These are phyloP conservation scores for Saccharomyces hybrid DNA, from an alignment of 1,139 yeast species.

Conservation along the genomic window DNA sequence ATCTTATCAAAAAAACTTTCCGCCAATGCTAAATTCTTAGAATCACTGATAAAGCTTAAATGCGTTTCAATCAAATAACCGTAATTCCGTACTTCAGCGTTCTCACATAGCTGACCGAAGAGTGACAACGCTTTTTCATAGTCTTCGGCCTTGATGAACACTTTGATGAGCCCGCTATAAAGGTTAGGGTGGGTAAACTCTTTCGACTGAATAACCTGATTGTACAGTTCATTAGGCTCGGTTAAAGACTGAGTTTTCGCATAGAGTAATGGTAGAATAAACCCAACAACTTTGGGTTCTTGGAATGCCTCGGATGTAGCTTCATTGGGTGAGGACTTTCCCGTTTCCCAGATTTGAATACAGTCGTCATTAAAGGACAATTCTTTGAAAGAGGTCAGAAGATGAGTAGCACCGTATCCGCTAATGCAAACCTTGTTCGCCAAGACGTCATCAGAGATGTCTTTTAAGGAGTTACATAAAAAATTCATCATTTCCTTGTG, in stretches of 20 bases:
- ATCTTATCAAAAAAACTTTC: slow-evolving; percentile 67
- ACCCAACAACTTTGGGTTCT: slow-evolving; percentile 57
- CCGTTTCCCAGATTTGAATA: slow-evolving; percentile 42
- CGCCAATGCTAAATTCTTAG: slow-evolving; percentile 65
- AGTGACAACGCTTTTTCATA: slow-evolving; percentile 43
- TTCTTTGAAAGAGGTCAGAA: slow-evolving; percentile 51
- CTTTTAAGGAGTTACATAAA: slow-evolving; percentile 39
- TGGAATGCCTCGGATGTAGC: slow-evolving; percentile 22
- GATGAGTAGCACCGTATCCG: slow-evolving; percentile 48
- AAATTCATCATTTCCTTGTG: slow-evolving; percentile 40
- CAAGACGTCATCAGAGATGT: slow-evolving; percentile 42
- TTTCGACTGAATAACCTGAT: slow-evolving; percentile 32
- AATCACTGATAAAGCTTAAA: slow-evolving; percentile 70
- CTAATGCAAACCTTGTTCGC: slow-evolving; percentile 34
- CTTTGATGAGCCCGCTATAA: slow-evolving; percentile 50
- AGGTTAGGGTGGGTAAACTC: slow-evolving; percentile 40
- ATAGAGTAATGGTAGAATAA: slow-evolving; percentile 60
- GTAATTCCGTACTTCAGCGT: slow-evolving; percentile 26
- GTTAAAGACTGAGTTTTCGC: slow-evolving; percentile 30
- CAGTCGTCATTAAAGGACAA: slow-evolving; percentile 45
- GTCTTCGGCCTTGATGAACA: slow-evolving; percentile 44
- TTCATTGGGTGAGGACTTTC: slow-evolving; percentile 5
- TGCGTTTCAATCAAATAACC: slow-evolving; percentile 57
- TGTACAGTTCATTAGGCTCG: slow-evolving; percentile 12
- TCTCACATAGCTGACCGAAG: slow-evolving; percentile 39